These are phyloP conservation scores for Intubia oerlemansii DNA, from an alignment of 2,329 filamentous ascomycete species.

Conservation along the genomic window DNA sequence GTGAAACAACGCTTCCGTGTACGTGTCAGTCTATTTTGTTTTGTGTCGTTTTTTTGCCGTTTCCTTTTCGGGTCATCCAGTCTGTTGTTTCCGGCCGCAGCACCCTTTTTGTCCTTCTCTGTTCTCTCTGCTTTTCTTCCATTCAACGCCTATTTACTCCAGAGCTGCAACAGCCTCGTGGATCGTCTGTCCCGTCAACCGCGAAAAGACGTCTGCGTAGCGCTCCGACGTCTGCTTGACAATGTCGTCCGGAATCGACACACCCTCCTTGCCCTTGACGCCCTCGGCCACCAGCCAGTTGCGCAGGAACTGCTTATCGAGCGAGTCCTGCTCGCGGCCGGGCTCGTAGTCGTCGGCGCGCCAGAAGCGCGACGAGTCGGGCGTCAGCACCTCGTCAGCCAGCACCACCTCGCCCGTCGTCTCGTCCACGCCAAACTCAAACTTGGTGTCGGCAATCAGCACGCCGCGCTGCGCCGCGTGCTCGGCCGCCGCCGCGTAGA, in stretches of 20 bases:
- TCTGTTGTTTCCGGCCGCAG: no score
- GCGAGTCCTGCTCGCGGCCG: constrained; percentile 59
- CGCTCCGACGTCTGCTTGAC: constrained; percentile 45
- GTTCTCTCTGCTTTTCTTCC: no score
- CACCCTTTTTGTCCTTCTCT: no score
- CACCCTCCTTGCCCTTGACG: constrained; percentile 53
- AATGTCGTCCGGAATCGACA: constrained; percentile 52
- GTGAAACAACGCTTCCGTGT: no score
- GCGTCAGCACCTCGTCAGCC: constrained; percentile 71
- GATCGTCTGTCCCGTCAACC: constrained; percentile 36
- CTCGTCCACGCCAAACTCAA: constrained; percentile 46
- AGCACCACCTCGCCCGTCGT: constrained; percentile 46
- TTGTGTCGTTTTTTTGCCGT: no score
- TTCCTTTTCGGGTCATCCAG: no score
- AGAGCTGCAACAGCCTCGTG: constrained; percentile 12
- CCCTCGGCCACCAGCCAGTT: constrained; percentile 61
- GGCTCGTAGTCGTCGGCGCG: constrained; percentile 48
- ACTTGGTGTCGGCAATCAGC: constrained; percentile 45
- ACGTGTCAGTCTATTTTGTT: no score
- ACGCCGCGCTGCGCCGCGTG: constrained; percentile 47
- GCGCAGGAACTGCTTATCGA: constrained; percentile 70
- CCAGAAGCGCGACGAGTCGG: constrained; percentile 78
- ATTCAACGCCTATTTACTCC: no score
- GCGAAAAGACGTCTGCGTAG: constrained; percentile 57
- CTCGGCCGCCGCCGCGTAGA: constrained; percentile 40